These are phyloP conservation scores for Sugiyamaella floridensis DNA, from an alignment of 805 yeast species.

Conservation along the genomic window DNA sequence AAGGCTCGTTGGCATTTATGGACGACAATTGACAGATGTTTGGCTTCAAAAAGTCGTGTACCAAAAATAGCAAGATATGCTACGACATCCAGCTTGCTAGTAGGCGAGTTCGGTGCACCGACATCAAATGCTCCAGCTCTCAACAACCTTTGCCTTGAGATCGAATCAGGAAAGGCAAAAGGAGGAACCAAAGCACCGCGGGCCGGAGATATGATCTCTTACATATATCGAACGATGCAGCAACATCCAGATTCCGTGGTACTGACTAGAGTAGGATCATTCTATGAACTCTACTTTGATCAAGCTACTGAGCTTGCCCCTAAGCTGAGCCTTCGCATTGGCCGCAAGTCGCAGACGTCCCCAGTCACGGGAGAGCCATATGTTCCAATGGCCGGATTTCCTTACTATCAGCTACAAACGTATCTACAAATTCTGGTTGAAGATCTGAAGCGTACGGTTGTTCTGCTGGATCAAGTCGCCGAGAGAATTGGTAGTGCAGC, in stretches of 20 bases:
- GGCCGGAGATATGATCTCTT: slow-evolving; percentile 6
- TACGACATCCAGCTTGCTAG: not conserved
- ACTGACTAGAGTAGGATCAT: slow-evolving; percentile 61
- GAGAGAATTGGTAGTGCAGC: slow-evolving; percentile 26
- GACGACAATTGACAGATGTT: not conserved
- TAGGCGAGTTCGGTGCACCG: not conserved
- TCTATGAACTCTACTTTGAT: slow-evolving; percentile 61
- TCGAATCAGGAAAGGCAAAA: not conserved
- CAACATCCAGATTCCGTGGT: slow-evolving; percentile 49
- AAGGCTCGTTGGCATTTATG: not conserved
- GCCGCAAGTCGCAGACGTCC: slow-evolving; percentile 27
- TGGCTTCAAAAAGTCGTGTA: too few relatives aligned
- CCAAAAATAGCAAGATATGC: not conserved
- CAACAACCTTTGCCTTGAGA: not conserved
- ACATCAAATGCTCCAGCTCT: not conserved
- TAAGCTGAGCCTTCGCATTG: slow-evolving; percentile 49
- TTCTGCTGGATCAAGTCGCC: slow-evolving; percentile 21
- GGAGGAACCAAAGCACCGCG: not conserved
- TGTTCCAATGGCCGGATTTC: slow-evolving; percentile 90
- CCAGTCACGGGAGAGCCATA: slow-evolving; percentile 14
- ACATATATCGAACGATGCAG: slow-evolving; percentile 31
- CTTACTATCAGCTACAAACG: slow-evolving; percentile 59
- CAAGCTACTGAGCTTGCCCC: slow-evolving; percentile 75
- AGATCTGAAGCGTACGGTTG: slow-evolving; percentile 36
- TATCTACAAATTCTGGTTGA: slow-evolving; percentile 70